These are phyloP conservation scores for Heliosperma pusillum DNA, from an alignment of 148 eudicot genomes.

Conservation along the genomic window DNA sequence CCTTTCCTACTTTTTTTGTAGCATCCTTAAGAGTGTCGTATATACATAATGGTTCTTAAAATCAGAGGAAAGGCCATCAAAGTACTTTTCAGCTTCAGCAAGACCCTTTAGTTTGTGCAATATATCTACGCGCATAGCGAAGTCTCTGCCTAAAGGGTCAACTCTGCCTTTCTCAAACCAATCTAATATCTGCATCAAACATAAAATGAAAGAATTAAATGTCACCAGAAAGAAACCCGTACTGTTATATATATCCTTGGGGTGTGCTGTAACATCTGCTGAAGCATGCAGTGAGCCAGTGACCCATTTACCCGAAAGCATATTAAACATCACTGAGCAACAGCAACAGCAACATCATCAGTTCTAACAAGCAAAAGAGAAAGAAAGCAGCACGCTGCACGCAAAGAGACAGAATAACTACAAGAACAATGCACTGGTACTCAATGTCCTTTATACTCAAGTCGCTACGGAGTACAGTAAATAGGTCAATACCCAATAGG, in stretches of 20 bases:
- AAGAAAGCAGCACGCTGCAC: not conserved
- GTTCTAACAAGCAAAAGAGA: not conserved
- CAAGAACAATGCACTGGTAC: not conserved
- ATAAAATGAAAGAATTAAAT: slow-evolving; percentile 5
- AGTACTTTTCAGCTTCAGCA: slow-evolving; percentile 62
- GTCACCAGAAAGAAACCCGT: not conserved
- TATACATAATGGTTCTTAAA: slow-evolving; percentile 36
- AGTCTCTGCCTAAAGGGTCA: slow-evolving; percentile 31
- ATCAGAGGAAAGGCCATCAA: slow-evolving; percentile 38
- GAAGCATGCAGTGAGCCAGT: not conserved
- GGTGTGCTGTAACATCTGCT: not conserved
- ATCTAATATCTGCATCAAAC: slow-evolving; percentile 55
- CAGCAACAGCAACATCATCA: not conserved
- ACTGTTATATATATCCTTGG: not conserved
- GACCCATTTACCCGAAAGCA: not conserved
- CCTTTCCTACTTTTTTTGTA: slow-evolving; percentile 24
- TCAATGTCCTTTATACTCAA: not conserved
- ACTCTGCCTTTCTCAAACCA: slow-evolving; percentile 59
- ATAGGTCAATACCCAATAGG: not conserved
- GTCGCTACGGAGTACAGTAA: not conserved
- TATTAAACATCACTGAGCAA: too few species aligned
- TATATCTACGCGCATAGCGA: slow-evolving; percentile 49
- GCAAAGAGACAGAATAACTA: not conserved
- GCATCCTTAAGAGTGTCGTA: slow-evolving; percentile 55
- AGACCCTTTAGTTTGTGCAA: slow-evolving; percentile 49